A percentile compares a stretch with the other conserved stretches of the same genome.
These are phyloP conservation scores for Penicillium salamii DNA, from an alignment of 495 filamentous ascomycete genomes.

Conservation along the genomic window DNA sequence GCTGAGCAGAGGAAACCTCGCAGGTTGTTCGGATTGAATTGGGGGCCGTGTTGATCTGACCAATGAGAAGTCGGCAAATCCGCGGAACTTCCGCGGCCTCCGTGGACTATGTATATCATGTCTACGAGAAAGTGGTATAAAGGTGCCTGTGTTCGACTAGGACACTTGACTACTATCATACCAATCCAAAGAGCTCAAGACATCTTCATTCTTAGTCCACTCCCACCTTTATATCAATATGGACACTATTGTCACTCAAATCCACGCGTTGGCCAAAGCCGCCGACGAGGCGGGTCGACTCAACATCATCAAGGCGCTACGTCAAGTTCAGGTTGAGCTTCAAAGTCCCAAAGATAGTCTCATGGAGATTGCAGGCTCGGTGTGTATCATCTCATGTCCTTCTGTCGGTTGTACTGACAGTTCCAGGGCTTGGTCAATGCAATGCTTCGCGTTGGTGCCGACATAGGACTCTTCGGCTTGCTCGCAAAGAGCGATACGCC, in stretches of 20 bases:
- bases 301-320: conserved; percentile 21
- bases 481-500: conserved; percentile 24
- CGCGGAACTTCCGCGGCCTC: conserved; percentile 22
- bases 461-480: conserved; percentile 33
- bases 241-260: conserved; percentile 27
- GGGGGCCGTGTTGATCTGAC: background rate
- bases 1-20: background rate
- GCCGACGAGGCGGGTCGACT: conserved; percentile 21
- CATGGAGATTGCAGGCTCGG: conserved; percentile 16
- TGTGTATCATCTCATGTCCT: conserved; percentile 3
- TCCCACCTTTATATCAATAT: conserved; percentile 11
- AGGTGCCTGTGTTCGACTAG: too few relatives aligned
- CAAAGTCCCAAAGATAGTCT: conserved; percentile 21
- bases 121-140: too few relatives aligned
- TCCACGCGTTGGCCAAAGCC: conserved; percentile 15
- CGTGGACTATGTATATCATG: background rate
- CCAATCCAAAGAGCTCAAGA: too few relatives aligned
- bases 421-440: conserved; percentile 20
- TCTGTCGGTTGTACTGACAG: background rate
- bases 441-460: conserved; percentile 28
- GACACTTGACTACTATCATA: too few relatives aligned
- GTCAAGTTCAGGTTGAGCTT: conserved; percentile 12
- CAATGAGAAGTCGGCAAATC: conserved; percentile 15
- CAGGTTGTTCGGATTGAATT: background rate
- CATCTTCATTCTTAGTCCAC: background rate